Conservation (phyloP, 108 stramenopile species). For the Chaetoceros muelleri region DNA sequence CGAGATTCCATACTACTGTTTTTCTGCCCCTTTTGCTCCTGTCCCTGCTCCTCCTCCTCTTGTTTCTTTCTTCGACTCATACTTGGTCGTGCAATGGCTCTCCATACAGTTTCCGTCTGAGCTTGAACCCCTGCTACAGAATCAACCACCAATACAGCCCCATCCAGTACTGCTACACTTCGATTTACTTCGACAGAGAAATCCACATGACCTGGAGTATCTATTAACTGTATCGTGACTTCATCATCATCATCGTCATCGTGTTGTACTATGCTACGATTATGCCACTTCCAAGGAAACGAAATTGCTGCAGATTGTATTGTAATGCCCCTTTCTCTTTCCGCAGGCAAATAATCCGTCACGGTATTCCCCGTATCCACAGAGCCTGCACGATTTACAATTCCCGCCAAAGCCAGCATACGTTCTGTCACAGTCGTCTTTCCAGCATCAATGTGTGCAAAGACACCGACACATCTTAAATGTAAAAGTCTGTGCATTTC, state of each 20-base stretch:
- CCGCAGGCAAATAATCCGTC: constrained; percentile 95
- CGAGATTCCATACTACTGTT: no score
- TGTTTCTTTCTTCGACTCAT: constrained; percentile 30
- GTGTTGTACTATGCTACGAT: constrained; percentile 22
- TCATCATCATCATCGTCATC: constrained; percentile 28
- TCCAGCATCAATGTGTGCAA: constrained; percentile 99
- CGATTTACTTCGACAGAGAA: constrained; percentile 98
- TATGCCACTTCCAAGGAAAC: constrained; percentile 87
- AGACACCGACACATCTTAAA: constrained; percentile 85
- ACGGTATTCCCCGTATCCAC: constrained; percentile 96
- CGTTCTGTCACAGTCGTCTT: constrained; percentile 99
- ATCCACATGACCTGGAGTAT: constrained; percentile 99
- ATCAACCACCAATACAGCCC: constrained; percentile 93
- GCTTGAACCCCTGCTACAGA: constrained; percentile 97
- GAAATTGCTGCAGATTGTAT: constrained; percentile 95
- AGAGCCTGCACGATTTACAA: constrained; percentile 61
- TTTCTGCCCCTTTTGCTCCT: no score
- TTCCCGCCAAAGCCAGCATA: constrained; percentile 90
- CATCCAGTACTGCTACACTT: constrained; percentile 93
- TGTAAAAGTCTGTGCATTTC: constrained; percentile 41
- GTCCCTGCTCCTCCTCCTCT: constrained; percentile 3
- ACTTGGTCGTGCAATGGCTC: constrained; percentile 59
- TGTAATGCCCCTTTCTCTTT: constrained; percentile 97
- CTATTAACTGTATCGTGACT: constrained; percentile 74
- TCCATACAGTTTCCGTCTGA: constrained; percentile 97